A percentile compares a stretch with the other conserved stretches of the same genome.
Conservation (phyloP, 495 filamentous ascomycete genomes). For the Chaetomidium leptoderma region DNA sequence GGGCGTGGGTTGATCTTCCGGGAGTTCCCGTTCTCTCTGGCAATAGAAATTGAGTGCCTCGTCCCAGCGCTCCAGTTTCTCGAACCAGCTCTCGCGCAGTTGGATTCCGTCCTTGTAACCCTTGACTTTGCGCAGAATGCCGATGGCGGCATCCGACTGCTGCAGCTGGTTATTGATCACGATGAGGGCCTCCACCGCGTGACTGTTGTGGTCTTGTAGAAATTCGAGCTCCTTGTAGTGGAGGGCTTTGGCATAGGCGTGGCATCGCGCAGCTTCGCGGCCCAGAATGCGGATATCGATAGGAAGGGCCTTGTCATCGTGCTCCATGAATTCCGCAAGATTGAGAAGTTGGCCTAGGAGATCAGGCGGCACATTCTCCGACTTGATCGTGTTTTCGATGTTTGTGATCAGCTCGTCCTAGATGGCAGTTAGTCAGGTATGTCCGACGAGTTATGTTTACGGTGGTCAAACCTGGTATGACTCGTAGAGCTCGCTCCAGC, state of each 20-base stretch:
- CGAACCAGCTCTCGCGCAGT: constrained; percentile 95
- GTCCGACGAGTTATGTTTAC: neutral
- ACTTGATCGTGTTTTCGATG: constrained; percentile 90
- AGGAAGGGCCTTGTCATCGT: constrained; percentile 95
- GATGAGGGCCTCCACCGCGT: constrained; percentile 92
- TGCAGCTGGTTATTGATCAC: constrained; percentile 98
- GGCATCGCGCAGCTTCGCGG: constrained; percentile 88
- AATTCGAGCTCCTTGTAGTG: constrained; percentile 99
- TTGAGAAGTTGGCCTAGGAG: constrained; percentile 92
- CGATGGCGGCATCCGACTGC: constrained; percentile 94
- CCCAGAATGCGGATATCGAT: constrained; percentile 94
- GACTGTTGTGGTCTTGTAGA: constrained; percentile 92
- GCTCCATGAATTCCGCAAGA: constrained; percentile 98
- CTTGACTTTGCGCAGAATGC: constrained; percentile 91
- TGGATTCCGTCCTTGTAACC: constrained; percentile 87
- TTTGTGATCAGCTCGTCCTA: constrained; percentile 92
- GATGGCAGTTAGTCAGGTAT: neutral
- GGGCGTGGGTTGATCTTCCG: constrained; percentile 54
- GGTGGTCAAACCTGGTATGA: constrained; percentile 55
- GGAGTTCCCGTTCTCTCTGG: constrained; percentile 65
- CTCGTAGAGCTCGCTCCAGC: constrained; percentile 96
- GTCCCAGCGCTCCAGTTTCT: constrained; percentile 97
- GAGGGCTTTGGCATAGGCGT: constrained; percentile 95
- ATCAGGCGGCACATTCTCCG: constrained; percentile 88
- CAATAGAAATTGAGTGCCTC: constrained; percentile 92